A percentile compares a stretch with the other conserved stretches of the same genome.
phyloP scores from a whole-genome alignment of 2,329 filamentous ascomycete genomes.

The Colletotrichum filicis region DNA sequence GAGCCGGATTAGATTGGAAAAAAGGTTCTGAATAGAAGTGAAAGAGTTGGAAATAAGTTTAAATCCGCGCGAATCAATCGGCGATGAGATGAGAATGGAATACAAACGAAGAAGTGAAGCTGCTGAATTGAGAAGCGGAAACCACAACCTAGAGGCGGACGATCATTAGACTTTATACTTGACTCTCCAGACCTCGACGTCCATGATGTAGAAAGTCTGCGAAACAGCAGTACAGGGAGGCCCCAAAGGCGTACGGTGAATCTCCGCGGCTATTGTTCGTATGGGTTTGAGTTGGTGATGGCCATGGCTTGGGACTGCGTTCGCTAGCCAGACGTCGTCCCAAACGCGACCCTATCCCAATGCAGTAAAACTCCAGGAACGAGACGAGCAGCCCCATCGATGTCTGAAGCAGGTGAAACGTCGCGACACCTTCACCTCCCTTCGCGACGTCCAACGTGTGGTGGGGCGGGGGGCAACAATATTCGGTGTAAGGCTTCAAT shows the following conservation, averaged over 20 bases:
- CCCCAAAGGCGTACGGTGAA: too few species aligned
- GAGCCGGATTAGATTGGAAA: neutral
- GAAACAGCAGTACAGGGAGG: neutral
- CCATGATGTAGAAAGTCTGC: neutral
- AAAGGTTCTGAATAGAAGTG: neutral
- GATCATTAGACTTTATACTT: constrained; percentile 14
- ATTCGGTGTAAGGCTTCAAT: neutral
- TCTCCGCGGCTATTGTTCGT: neutral
- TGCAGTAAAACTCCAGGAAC: neutral
- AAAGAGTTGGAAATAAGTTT: neutral
- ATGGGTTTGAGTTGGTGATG: neutral
- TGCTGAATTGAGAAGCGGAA: neutral
- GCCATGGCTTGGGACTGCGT: neutral
- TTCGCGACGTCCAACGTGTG: neutral
- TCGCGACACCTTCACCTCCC: constrained; percentile 18
- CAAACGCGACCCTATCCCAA: constrained; percentile 1
- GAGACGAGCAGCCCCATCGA: constrained; percentile 5
- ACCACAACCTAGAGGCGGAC: neutral
- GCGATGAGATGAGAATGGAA: constrained; percentile 8
- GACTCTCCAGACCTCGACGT: neutral
- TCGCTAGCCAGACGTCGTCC: neutral
- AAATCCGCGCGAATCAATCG: constrained; percentile 30
- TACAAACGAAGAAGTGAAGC: constrained; percentile 5
- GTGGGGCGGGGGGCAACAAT: neutral
- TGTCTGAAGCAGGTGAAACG: constrained; percentile 23